Evolutionary conservation across 2,329 filamentous ascomycete genomes (phyloP), one percentile per base, ranked within the genome.

Genomic region (Penicillium sp.): DNA sequence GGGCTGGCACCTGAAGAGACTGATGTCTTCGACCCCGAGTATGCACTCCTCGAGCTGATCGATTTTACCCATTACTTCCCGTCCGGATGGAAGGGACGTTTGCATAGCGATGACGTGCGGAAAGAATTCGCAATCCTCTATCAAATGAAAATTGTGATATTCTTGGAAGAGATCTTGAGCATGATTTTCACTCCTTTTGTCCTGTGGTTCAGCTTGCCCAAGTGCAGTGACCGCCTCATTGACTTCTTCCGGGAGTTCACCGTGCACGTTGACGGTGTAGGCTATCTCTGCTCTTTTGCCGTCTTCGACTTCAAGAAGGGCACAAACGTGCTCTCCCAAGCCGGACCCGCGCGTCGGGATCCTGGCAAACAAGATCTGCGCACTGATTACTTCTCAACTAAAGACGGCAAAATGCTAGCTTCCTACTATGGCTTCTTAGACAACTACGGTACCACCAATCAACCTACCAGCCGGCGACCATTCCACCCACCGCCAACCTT

Each of bases 241-340:
- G 94, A 99, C 75, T 99, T 99, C 75, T 97, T 99, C 79, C 87
- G 94, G 39, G 94, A 99, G 71, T 97, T 97, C 66, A 97, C 94
- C 0, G 87, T 99, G 23, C 92, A 99, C 66, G 93, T 99, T 16
- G 94, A 99, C 69, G 94, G 94, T 0, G 83, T 99, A 36, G 94
- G 94, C 23, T 93, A 97, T 64, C 91, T 97, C 11, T 99, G 94
- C 75, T 97, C 93, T 1, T 97, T 97, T 76, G 94, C 94, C 3
- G 91, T 96, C 36, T 99, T 99, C 68, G 91, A 97, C 62, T 97
- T 97, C 77, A 92, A 96, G 74, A 93, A 92, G 72, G 89, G 87
- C 25, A 81, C 87, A 23, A 82, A 84, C 47, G 82, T 81, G 62
- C 75, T 77, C 40, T 74, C 75, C n/a, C 76, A 77, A 64, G 75